Base-by-base conservation (phyloP, 257 asterid genomes). In the Craterostigma plantagineum region DNA sequence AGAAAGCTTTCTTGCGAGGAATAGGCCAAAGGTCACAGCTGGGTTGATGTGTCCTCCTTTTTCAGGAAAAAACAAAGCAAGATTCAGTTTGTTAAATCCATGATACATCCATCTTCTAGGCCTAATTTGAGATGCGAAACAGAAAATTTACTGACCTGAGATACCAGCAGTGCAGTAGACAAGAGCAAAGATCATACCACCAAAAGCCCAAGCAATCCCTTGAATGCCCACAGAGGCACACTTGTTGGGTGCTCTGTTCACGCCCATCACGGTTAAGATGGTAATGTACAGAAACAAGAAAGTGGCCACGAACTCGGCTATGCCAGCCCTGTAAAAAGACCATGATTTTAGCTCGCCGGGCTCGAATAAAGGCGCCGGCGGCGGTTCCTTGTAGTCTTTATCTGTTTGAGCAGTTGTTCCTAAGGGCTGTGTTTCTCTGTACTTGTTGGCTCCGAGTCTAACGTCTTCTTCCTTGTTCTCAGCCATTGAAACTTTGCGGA, bases 31-130 rank as follows among this genome's bases (percentile, higher is more conserved):
- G 13, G 81, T 75, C 63, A 71, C 81, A 0, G 86, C 81, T 42
- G 86, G 86, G 38, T 75, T 71, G 34, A 75, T 75, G 71, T 75
- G 86, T 60, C 86, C 86, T 60, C 86, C 87, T 71, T 68, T 59
- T 55, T 15, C 33, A 33, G 38, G 40, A n/a, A n/a, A n/a, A n/a
- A 35, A 35, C 12, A 35, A 7, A 35, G 7, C 3, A 35, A 35
- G 11, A 35, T 35, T 10, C 40, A 35, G 40, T n/a, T 35, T n/a
- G 6, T 23, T 23, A 23, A 23, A 23, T 23, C 30, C 6, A 23
- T 23, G 30, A 23, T 23, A 23, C 30, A 23, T 6, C 2, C 30
- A n/a, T 23, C 30, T 23, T 23, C 30, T 2, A 23, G 30, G 30
- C 6, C 6, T 2, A 6, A 23, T 35, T 10, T 10, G 40, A 35